phyloP scores from a whole-genome alignment of 2,329 filamentous ascomycete genomes.

The Aphanocladium album region DNA sequence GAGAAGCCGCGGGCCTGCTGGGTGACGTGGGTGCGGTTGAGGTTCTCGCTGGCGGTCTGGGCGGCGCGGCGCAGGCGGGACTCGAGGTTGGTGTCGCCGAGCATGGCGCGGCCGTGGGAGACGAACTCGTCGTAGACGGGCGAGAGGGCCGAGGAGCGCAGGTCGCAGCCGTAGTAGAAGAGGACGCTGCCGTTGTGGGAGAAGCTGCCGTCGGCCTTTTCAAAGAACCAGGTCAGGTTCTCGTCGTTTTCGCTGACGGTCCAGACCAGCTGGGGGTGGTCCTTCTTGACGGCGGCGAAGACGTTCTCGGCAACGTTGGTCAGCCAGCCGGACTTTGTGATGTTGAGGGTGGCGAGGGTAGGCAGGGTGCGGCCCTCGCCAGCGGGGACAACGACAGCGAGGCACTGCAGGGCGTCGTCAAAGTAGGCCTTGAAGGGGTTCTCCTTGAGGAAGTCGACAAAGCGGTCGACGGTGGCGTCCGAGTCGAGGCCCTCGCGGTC shows the following conservation, averaged over 20 bases:
- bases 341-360: constrained; percentile 83
- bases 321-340: constrained; percentile 91
- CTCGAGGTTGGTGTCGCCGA: constrained; percentile 84
- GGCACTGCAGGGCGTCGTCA: constrained; percentile 87
- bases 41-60: constrained; percentile 56
- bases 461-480: constrained; percentile 78
- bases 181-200: constrained; percentile 81
- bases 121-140: constrained; percentile 82
- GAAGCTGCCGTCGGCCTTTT: constrained; percentile 91
- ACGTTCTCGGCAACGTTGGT: constrained; percentile 95
- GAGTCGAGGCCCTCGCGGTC: constrained; percentile 80
- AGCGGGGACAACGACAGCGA: constrained; percentile 81
- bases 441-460: constrained; percentile 70
- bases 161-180: constrained; percentile 92
- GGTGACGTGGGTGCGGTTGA: constrained; percentile 26
- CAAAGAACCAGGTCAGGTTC: constrained; percentile 97
- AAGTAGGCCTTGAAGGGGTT: constrained; percentile 89
- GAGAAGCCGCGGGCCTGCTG: constrained; percentile 19
- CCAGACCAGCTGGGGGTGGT: constrained; percentile 87
- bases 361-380: constrained; percentile 62
- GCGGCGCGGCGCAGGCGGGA: constrained; percentile 76
- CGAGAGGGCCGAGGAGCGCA: constrained; percentile 68
- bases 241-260: constrained; percentile 95
- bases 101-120: constrained; percentile 76
- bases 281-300: constrained; percentile 88